phyloP scores from a whole-genome alignment of 371 early-diverging fungal genomes.

The Actinomortierella ambigua region DNA sequence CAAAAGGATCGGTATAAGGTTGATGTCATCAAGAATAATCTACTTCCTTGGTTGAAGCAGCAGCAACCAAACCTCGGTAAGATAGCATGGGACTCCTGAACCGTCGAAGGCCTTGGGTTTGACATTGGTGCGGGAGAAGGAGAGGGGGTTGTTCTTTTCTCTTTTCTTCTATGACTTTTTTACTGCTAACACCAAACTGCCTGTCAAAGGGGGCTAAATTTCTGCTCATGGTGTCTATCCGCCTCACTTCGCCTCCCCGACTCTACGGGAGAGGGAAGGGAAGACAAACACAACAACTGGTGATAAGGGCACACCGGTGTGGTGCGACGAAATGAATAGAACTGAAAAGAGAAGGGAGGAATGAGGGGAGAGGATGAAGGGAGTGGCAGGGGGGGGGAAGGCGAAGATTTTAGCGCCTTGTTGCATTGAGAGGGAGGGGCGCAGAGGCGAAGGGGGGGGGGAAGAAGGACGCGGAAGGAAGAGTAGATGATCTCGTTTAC shows the following conservation, averaged over 20 bases:
- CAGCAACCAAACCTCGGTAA: constrained; percentile 41
- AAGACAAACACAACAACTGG: no score
- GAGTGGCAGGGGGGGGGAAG: not conserved
- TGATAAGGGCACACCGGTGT: no score
- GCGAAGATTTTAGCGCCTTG: not conserved
- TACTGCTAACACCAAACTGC: not conserved
- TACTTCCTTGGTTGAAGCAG: constrained; percentile 39
- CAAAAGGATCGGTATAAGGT: constrained; percentile 42
- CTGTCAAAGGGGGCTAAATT: no score
- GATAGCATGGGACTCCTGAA: no score
- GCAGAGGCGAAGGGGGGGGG: not conserved
- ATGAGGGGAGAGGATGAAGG: not conserved
- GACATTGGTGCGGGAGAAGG: not conserved
- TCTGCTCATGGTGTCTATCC: no score
- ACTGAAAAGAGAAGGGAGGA: not conserved
- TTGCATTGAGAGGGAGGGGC: not conserved
- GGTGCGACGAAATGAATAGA: no score
- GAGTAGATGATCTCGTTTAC: no score
- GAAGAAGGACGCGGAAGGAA: no score
- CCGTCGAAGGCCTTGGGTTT: not conserved
- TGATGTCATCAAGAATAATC: constrained; percentile 35
- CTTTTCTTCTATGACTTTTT: not conserved
- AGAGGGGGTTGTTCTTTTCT: not conserved
- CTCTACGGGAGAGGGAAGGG: no score
- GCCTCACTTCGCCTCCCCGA: no score